Evolutionary conservation across 306 rosid species (phyloP), one percentile per base, ranked within the genome.

Genomic region (Mimosa pudica): DNA sequence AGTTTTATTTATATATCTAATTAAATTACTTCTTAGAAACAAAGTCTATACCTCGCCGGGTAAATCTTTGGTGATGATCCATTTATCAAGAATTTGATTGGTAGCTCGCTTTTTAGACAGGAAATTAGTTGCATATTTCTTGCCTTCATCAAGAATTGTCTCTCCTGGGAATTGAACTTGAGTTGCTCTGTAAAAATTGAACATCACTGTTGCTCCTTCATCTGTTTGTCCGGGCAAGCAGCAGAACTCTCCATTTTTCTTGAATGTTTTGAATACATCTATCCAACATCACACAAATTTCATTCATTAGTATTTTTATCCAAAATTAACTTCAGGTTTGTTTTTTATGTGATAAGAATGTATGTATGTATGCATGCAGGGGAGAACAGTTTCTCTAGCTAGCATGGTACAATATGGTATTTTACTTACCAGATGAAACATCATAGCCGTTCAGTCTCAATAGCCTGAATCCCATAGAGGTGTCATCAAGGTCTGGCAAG

Each of bases 61-160:
- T 47, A 90, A 69, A 75, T 89, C 91, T 81, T 90, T 90, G 9
- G 76, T 70, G 52, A 90, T 89, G 54, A 89, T 80, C 95, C 95
- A 90, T 77, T 90, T 87, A 81, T 88, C 95, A 8, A 87, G 66
- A 24, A 90, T 82, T 63, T 89, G 76, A 75, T 85, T 73, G 3
- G 85, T 65, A 70, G 77, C 89, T 51, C 77, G 87, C 70, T 88
- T 89, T 60, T 79, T 35, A 57, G 86, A 48, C 5, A 90, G 82
- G 77, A 87, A 85, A 58, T 69, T 84, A 9, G 77, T 78, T 1
- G 95, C 65, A 74, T 80, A 87, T 2, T 73, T 71, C 67, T 77
- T 89, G 51, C 91, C 95, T 7, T 85, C 83, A 36, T 82, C 74
- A 3, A 90, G 89, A 47, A 87, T 79, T 0, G 73, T 72, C 84